These are phyloP conservation scores for Geotrichum armillariae DNA, from an alignment of 1,139 yeast genomes.

Conservation along the genomic window DNA sequence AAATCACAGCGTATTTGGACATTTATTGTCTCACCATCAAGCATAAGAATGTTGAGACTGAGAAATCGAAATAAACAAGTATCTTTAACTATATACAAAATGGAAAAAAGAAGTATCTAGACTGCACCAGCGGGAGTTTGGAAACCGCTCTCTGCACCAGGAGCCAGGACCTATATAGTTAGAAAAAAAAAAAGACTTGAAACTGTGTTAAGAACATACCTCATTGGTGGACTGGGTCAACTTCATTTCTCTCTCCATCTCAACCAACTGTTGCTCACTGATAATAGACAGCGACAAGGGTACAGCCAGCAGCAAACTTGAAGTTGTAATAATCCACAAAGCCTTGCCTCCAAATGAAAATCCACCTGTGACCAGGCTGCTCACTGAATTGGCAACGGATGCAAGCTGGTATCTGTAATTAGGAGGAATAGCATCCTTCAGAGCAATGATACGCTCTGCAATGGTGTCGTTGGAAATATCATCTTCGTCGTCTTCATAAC, in stretches of 20 bases:
- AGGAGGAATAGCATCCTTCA: slow-evolving; percentile 90
- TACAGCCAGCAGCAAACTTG: slow-evolving; percentile 84
- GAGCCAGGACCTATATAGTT: slow-evolving; percentile 52
- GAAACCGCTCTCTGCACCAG: slow-evolving; percentile 64
- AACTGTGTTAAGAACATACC: slow-evolving; percentile 29
- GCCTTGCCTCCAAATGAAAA: slow-evolving; percentile 65
- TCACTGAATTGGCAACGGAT: slow-evolving; percentile 35
- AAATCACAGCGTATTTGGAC: slow-evolving; percentile 79
- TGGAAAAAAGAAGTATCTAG: too few relatives aligned
- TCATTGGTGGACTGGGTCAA: slow-evolving; percentile 84
- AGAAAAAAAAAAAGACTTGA: not conserved
- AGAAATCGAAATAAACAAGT: not conserved
- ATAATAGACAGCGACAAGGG: slow-evolving; percentile 88
- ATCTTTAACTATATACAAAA: not conserved
- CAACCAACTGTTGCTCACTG: slow-evolving; percentile 90
- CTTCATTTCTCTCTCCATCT: slow-evolving; percentile 90
- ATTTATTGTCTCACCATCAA: slow-evolving; percentile 84
- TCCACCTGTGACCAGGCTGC: slow-evolving; percentile 41
- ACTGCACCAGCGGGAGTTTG: slow-evolving; percentile 35
- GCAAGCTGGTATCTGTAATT: slow-evolving; percentile 62
- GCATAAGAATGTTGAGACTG: slow-evolving; percentile 54
- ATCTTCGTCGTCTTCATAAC: slow-evolving; percentile 69
- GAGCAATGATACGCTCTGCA: slow-evolving; percentile 82
- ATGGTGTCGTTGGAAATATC: slow-evolving; percentile 81
- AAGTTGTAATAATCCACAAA: slow-evolving; percentile 83